phyloP scores from a whole-genome alignment of 306 rosid genomes.

The Betula pendula region DNA sequence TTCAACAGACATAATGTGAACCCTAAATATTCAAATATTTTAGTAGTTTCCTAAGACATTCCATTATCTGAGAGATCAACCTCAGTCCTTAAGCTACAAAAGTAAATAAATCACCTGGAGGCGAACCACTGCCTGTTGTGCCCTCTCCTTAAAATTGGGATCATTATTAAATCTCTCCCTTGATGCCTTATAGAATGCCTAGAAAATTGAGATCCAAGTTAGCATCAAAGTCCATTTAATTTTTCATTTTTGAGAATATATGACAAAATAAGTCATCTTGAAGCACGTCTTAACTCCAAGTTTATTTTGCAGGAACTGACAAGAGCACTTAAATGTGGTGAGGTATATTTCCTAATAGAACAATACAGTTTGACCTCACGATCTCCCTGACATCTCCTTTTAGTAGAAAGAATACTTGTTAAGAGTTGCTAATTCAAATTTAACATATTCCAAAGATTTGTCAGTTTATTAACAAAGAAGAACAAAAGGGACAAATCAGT shows the following conservation, averaged over 20 bases:
- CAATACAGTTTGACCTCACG: neutral
- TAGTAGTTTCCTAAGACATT: neutral
- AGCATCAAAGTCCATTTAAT: conserved; percentile 14
- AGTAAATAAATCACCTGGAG: conserved; percentile 65
- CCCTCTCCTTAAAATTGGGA: conserved; percentile 78
- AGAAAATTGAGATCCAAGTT: conserved; percentile 22
- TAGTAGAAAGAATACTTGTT: neutral
- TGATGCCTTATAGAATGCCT: conserved; percentile 90
- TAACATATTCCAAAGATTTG: neutral
- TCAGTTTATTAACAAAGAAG: neutral
- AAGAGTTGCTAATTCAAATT: neutral
- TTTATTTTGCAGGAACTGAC: neutral
- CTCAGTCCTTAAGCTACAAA: neutral
- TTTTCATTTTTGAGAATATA: conserved; percentile 11
- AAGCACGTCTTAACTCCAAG: no score
- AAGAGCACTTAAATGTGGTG: conserved; percentile 1
- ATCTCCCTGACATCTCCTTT: neutral
- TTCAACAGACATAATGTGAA: neutral
- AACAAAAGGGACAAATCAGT: neutral
- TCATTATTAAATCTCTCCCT: conserved; percentile 81
- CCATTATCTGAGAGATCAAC: conserved; percentile 14
- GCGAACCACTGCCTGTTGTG: conserved; percentile 82
- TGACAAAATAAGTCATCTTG: neutral
- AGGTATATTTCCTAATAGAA: conserved; percentile 6
- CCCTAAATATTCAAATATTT: neutral